Evolutionary conservation across 805 yeast species (phyloP), one percentile per base, ranked within the genome.

Genomic region (Kuraishia hungarica): DNA sequence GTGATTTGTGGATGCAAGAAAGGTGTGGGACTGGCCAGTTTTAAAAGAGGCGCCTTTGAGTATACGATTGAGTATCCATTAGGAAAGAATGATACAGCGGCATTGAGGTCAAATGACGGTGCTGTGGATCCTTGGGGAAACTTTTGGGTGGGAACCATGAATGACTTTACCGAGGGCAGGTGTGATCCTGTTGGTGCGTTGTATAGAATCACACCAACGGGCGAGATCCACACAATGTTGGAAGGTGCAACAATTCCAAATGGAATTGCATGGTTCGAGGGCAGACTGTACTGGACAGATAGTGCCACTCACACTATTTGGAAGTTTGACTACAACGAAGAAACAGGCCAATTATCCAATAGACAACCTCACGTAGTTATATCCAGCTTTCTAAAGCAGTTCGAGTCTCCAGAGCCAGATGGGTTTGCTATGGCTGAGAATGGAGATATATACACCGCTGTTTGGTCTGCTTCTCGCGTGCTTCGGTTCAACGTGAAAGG

Each of bases 131-230:
- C 88, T 2, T 72, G 80, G 63, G 96, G 97, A 0, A 77, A 84
- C 58, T 78, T 90, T 53, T 86, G 88, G 80, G 81, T 88, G 52
- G 97, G 97, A 1, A 75, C 92, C 21, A 91, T 91, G 96, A 75
- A 76, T 54, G 61, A 63, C 39, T 51, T 55, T 28, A 58, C n/a
- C 48, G 53, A 24, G 69, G 67, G 17, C 62, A 60, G 22, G 8
- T 63, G 67, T 17, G 54, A 65, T n/a, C 70, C 72, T 1, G 80
- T 79, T 54, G 97, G 97, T 1, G 74, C 74, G 51, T 63, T 84
- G 51, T 74, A 78, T 62, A 72, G 75, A 48, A 71, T 75, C 53
- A 70, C 72, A 47, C 62, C 73, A 17, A 58, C 62, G 17, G 66
- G 68, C 10, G 64, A 64, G 4, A 60, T 54, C 64, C 1, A 60